Evolutionary conservation across 2,329 filamentous ascomycete species (phyloP).

Genomic region (Cytospora piceae): DNA sequence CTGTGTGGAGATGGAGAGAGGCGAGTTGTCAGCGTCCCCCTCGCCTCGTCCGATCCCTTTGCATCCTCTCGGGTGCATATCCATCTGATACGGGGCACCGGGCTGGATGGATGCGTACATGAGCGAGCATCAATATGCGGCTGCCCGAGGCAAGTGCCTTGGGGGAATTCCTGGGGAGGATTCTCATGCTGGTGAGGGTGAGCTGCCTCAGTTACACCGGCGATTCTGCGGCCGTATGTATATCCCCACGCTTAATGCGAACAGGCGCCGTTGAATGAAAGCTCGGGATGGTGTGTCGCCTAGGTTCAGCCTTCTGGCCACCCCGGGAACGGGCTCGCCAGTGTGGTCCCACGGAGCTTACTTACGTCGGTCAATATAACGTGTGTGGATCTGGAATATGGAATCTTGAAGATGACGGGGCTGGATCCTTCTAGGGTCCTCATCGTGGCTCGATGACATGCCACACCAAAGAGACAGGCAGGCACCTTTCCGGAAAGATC

Average conservation of each 20-base stretch:
- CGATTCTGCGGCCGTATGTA: background rate
- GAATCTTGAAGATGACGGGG: too few species aligned
- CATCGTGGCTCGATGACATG: background rate
- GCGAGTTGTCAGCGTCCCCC: background rate
- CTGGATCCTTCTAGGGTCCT: background rate
- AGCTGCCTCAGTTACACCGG: background rate
- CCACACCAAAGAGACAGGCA: background rate
- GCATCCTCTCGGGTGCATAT: background rate
- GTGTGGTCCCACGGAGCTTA: too few species aligned
- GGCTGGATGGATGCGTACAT: slow-evolving; percentile 4
- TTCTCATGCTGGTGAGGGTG: background rate
- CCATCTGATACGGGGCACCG: background rate
- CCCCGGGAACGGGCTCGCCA: too few species aligned
- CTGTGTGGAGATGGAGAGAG: background rate
- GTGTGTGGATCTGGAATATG: too few species aligned
- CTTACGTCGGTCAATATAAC: too few species aligned
- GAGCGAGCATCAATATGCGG: background rate
- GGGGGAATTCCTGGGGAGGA: background rate
- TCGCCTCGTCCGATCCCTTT: background rate
- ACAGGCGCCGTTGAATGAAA: slow-evolving; percentile 1
- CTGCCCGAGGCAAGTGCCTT: background rate
- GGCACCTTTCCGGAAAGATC: background rate
- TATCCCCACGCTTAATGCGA: background rate
- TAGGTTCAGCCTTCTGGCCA: background rate
- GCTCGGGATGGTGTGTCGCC: background rate